A percentile compares a stretch with the other conserved stretches of the same genome.
Conservation (phyloP, 495 filamentous ascomycete genomes). For the Melanomma pulvis-pyrius region DNA sequence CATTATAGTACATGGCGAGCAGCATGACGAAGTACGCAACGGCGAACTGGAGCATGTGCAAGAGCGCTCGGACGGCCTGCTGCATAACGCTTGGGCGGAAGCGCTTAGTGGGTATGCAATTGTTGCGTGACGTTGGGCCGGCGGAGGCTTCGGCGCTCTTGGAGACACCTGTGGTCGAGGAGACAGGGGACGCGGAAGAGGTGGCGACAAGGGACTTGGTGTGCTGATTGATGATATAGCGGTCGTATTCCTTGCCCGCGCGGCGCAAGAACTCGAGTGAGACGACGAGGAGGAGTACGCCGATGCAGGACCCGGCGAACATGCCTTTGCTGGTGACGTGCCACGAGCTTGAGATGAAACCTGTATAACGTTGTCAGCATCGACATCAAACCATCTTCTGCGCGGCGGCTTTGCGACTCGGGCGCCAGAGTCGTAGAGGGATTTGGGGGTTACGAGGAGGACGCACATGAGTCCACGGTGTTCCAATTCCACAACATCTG, state of each 20-base stretch:
- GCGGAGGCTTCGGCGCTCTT: conserved; percentile 10
- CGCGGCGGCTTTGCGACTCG: too few relatives aligned
- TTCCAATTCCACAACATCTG: conserved; percentile 66
- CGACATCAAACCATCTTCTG: background rate
- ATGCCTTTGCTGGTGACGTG: conserved; percentile 53
- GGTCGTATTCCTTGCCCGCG: conserved; percentile 58
- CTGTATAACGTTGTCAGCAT: conserved; percentile 16
- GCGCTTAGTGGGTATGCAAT: background rate
- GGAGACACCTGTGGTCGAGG: background rate
- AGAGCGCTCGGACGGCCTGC: conserved; percentile 52
- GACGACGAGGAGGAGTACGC: conserved; percentile 58
- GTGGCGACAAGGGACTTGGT: conserved; percentile 44
- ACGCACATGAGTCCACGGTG: conserved; percentile 51
- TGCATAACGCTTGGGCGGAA: conserved; percentile 54
- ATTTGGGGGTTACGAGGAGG: background rate
- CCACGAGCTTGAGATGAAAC: conserved; percentile 55
- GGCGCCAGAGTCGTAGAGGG: too few relatives aligned
- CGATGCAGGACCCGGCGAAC: conserved; percentile 63
- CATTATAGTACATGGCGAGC: conserved; percentile 52
- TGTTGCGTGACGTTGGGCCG: background rate
- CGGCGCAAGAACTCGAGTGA: conserved; percentile 56
- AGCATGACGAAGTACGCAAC: conserved; percentile 62
- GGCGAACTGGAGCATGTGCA: conserved; percentile 57
- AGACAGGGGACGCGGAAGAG: conserved; percentile 28
- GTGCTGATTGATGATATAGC: conserved; percentile 47